phyloP scores from a whole-genome alignment of 371 early-diverging fungal genomes.

The Dichotomocladium elegans region DNA sequence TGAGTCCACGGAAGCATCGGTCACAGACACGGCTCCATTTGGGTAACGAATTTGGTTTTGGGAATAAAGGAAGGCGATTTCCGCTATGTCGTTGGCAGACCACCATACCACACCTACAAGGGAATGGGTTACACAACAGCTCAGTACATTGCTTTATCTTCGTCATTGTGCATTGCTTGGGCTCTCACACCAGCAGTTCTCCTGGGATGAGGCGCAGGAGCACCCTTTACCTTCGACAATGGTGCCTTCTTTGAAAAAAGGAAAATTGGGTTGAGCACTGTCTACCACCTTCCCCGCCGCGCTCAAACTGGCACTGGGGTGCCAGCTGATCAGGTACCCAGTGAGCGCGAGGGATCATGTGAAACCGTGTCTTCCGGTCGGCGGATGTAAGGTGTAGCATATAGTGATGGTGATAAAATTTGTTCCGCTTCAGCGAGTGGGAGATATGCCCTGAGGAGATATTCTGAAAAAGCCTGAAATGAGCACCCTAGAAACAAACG shows the following conservation, averaged over 20 bases:
- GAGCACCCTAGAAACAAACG: no score
- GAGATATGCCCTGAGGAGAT: conserved; percentile 5
- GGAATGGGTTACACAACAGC: neutral
- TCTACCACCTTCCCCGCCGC: no score
- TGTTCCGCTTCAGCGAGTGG: conserved; percentile 14
- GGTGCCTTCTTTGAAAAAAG: conserved; percentile 38
- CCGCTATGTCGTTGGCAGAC: conserved; percentile 39
- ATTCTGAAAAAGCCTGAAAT: no score
- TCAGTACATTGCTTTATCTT: no score
- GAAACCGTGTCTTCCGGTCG: conserved; percentile 26
- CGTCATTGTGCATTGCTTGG: no score
- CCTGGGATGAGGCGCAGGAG: neutral
- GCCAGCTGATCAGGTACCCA: conserved; percentile 38
- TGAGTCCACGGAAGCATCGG: conserved; percentile 30
- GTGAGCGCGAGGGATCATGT: conserved; percentile 20
- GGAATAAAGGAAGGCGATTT: conserved; percentile 35
- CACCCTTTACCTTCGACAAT: conserved; percentile 27
- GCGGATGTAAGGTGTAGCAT: conserved; percentile 22
- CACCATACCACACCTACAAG: conserved; percentile 27
- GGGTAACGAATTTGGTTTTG: conserved; percentile 6
- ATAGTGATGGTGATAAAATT: conserved; percentile 30
- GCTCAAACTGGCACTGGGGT: conserved; percentile 31
- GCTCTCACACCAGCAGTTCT: no score
- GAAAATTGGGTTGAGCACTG: conserved; percentile 13
- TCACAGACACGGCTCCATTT: conserved; percentile 44